Percentiles rank a stretch among this genome's conserved stretches.
These are phyloP conservation scores for Plenodomus biglobosus DNA, from an alignment of 2,329 filamentous ascomycete species.

Conservation along the genomic window DNA sequence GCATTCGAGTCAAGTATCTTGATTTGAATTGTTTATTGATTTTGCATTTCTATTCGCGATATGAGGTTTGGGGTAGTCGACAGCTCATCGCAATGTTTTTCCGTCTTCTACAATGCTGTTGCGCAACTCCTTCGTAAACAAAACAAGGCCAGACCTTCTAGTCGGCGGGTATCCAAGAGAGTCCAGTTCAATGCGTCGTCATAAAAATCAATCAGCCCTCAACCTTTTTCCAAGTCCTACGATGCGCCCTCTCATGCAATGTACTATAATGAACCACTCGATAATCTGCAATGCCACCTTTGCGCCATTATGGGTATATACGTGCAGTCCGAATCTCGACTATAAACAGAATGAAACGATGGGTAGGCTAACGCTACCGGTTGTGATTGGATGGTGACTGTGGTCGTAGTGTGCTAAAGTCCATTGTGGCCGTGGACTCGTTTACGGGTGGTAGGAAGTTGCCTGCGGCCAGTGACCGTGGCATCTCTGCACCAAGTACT, in stretches of 20 bases:
- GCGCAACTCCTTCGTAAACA: slow-evolving; percentile 9
- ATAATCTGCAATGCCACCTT: slow-evolving; percentile 11
- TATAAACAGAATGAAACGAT: slow-evolving; percentile 24
- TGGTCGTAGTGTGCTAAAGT: slow-evolving; percentile 9
- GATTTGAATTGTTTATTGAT: neutral
- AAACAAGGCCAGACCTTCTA: slow-evolving; percentile 24
- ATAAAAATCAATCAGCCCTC: slow-evolving; percentile 11
- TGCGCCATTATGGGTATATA: slow-evolving; percentile 31
- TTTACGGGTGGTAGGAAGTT: slow-evolving; percentile 3
- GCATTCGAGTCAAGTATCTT: neutral
- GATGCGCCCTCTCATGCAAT: slow-evolving; percentile 30
- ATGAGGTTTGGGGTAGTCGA: neutral
- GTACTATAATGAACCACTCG: slow-evolving; percentile 15
- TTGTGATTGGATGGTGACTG: slow-evolving; percentile 32
- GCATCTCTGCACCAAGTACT: slow-evolving; percentile 20
- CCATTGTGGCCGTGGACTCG: slow-evolving; percentile 4
- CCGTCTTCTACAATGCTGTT: neutral
- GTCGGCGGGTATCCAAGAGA: slow-evolving; percentile 35
- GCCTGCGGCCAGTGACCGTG: slow-evolving; percentile 1
- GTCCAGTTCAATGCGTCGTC: slow-evolving; percentile 13
- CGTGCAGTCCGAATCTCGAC: slow-evolving; percentile 22
- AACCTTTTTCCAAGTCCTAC: slow-evolving; percentile 16
- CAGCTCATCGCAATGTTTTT: neutral
- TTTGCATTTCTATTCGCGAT: neutral
- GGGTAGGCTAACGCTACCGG: slow-evolving; percentile 21